Base-by-base conservation (phyloP, 768 basidiomycete genomes). In the Jaapia argillacea region DNA sequence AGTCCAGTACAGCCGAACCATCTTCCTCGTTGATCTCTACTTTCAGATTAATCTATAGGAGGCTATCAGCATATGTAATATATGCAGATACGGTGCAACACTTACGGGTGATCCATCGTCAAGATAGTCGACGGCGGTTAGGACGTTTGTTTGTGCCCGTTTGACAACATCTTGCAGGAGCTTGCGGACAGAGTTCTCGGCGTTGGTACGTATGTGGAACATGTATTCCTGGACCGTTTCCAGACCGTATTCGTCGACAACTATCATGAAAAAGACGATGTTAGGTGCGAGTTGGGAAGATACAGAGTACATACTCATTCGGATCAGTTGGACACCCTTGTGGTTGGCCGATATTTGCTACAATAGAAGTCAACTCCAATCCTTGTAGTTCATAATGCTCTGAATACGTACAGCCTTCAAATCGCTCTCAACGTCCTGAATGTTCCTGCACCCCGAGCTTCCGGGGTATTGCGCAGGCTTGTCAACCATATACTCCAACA, bases 261-360 rank as follows among this genome's bases (percentile, higher is more conserved):
- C 79, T 90, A 49, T n/a, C n/a, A 10, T 20, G 10, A 14, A 28
- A 40, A 26, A 28, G 39, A 26, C 38, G 56, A 51, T 43, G 35
- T 6, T 49, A 28, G 16, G 42, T 33, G 39, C 6, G 44, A 18
- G 7, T 12, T 24, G 24, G 24, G 45, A 18, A 3, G 33, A 20
- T 6, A 48, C 37, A 21, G 21, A 24, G 14, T n/a, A 56, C 76
- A 48, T 57, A 88, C 86, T 75, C 36, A 79, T 77, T 54, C 84
- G 83, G 47, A 94, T 81, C 3, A 92, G 71, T 51, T 87, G 82
- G 25, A 88, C 79, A 10, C 90, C 93, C 63, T 93, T 92, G 61
- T 91, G 77, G 57, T 96, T 96, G 5, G 91, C 89, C 1, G 90
- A 88, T 48, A 93, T 82, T 88, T 93, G 90, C 87, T 90, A 37